Percentiles rank a stretch among this genome's conserved stretches.
Conservation (phyloP, 164 flowering plant genomes). For the Berberis thunbergii region DNA sequence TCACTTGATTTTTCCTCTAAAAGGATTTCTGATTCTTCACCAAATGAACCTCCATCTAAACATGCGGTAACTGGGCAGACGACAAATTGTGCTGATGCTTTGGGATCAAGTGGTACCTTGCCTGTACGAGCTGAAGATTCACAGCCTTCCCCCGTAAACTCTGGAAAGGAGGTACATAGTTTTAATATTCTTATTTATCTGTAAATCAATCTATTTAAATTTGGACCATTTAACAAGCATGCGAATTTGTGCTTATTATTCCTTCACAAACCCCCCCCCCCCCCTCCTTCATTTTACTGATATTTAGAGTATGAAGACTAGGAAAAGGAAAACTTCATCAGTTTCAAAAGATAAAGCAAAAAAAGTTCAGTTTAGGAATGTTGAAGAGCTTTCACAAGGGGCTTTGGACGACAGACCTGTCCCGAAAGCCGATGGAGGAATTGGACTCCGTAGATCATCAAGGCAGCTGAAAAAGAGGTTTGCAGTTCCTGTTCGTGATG, state of each 20-base stretch:
- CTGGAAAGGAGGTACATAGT: constrained; percentile 9
- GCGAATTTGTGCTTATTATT: background rate
- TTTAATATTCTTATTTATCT: background rate
- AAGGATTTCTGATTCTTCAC: constrained; percentile 12
- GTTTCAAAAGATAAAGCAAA: constrained; percentile 6
- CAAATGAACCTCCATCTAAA: constrained; percentile 16
- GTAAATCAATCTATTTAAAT: background rate
- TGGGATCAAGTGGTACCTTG: constrained; percentile 7
- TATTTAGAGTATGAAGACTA: constrained; percentile 9
- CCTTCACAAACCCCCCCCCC: background rate
- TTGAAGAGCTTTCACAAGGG: constrained; percentile 13
- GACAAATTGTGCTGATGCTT: constrained; percentile 5
- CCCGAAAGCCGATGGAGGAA: constrained; percentile 13
- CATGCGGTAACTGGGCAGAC: constrained; percentile 16
- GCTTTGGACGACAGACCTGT: constrained; percentile 9
- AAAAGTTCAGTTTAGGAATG: background rate
- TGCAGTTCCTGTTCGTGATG: constrained; percentile 9
- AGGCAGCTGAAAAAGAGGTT: constrained; percentile 28
- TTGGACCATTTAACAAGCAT: background rate
- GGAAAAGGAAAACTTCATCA: constrained; percentile 12
- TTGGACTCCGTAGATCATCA: constrained; percentile 21
- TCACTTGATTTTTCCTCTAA: constrained; percentile 20
- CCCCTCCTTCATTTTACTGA: background rate
- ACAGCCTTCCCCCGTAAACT: constrained; percentile 12
- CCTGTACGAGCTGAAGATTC: constrained; percentile 15